Evolutionary conservation across 257 asterid species (phyloP), one percentile per base, ranked within the genome.

Genomic region (Nicotiana obtusifolia): DNA sequence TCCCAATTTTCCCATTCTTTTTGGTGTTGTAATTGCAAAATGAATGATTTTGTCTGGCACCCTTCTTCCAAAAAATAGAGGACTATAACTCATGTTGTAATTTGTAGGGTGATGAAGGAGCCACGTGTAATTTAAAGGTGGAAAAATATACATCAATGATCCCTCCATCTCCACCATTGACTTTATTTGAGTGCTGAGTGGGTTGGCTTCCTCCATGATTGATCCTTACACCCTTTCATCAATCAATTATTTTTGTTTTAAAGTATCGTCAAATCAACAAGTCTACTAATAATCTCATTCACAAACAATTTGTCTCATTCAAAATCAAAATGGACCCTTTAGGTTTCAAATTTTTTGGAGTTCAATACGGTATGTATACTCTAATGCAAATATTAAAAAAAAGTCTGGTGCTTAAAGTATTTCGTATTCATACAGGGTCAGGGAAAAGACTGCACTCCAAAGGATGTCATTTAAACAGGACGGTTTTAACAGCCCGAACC

Each of bases 221-320:
- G 60, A 47, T 69, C n/a, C 77, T 22, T 56, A 5, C 20, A 54
- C 20, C 60, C 60, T 54, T 16, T 16, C 20, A 71, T 22, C 30
- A 22, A 47, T 22, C 33, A 4, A 73, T 73, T 73, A 47, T 71
- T 44, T 19, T 71, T 19, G 20, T 44, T 47, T 71, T 22, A 44
- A 41, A 71, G 78, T 71, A 71, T 47, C 31, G 60, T 71, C 78
- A 44, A 71, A 71, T 71, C 78, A 71, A 71, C 60, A 41, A 44
- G 24, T 71, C 22, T 22, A 44, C 59, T 44, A 69, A 71, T 13
- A 41, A 69, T 20, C 33, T 20, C 37, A 22, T 14, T 44, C 3
- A 5, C 13, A 41, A 71, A 10, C 15, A n/a, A 71, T 71, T 44
- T 71, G 60, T 44, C 22, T 44, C 35, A 14, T 33, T 44, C 3